Evolutionary conservation across 176 grass and related monocot genomes (phyloP), one percentile per base, ranked within the genome.

Genomic region (Saccharum officinarum): DNA sequence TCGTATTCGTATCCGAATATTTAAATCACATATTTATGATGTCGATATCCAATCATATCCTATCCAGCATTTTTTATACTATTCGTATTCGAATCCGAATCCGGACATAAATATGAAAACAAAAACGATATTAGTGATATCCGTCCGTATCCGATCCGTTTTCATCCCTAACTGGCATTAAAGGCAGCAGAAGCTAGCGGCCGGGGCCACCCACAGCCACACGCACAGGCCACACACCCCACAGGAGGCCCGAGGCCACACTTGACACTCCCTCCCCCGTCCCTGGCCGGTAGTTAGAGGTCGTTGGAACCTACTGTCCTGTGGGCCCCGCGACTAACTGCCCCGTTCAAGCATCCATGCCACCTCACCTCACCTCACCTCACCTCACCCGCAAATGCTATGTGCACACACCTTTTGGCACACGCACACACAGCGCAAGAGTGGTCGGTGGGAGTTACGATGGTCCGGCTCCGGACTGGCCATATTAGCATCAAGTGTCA

Each of bases 121-220:
- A n/a, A n/a, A n/a, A n/a, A n/a, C n/a, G n/a, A n/a, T n/a, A n/a
- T n/a, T n/a, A n/a, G n/a, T n/a, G n/a, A n/a, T n/a, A n/a, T n/a
- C n/a, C n/a, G n/a, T n/a, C n/a, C n/a, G n/a, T n/a, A n/a, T n/a
- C n/a, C n/a, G n/a, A n/a, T n/a, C n/a, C n/a, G n/a, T n/a, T n/a
- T n/a, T n/a, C n/a, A n/a, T n/a, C n/a, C n/a, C n/a, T n/a, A n/a
- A 82, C 60, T 86, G 88, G 74, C 68, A 61, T 61, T 69, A 87
- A 90, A 90, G 13, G 46, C 33, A 33, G 33, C 17, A 54, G 17
- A 2, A 59, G 55, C 55, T n/a, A 60, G 22, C 64, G 5, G 64
- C 64, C 64, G 30, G 64, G 68, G 1, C 67, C 37, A 38, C 73
- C 66, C 12, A 7, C 40, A 44, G 20, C n/a, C 38, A 42, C 55